Percentiles rank a stretch among this genome's conserved stretches.
These are phyloP conservation scores for Leishmania turanica DNA, from an alignment of 208 protist species.

Conservation along the genomic window DNA sequence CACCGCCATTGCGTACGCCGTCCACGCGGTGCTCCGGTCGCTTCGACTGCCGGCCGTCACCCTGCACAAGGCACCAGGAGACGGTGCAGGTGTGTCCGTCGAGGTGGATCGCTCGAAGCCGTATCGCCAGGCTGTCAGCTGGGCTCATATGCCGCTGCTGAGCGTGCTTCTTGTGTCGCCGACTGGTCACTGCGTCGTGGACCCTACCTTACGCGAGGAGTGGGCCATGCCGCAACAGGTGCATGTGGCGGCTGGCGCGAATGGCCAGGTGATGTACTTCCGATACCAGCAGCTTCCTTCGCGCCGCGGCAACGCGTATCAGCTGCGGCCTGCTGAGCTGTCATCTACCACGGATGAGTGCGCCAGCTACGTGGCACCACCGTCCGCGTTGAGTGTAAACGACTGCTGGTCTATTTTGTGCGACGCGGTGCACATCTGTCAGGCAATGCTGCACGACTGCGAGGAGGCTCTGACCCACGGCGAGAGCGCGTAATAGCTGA, in stretches of 20 bases:
- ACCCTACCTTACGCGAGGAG: constrained; percentile 74
- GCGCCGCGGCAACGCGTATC: constrained; percentile 58
- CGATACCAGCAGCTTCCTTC: constrained; percentile 74
- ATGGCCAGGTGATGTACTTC: constrained; percentile 59
- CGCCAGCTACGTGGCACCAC: constrained; percentile 14
- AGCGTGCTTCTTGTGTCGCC: constrained; percentile 61
- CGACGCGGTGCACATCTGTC: constrained; percentile 55
- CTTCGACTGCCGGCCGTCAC: constrained; percentile 62
- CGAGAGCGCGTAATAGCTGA: neutral
- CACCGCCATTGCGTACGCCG: constrained; percentile 50
- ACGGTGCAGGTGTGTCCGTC: constrained; percentile 52
- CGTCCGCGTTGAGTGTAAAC: constrained; percentile 17
- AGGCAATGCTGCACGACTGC: constrained; percentile 76
- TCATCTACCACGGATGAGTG: constrained; percentile 10
- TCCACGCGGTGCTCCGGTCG: constrained; percentile 66
- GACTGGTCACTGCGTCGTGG: constrained; percentile 81
- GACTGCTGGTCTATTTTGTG: constrained; percentile 50
- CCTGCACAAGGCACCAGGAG: constrained; percentile 51
- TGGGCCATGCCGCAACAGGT: constrained; percentile 81
- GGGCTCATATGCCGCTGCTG: constrained; percentile 63
- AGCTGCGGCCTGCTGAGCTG: constrained; percentile 21
- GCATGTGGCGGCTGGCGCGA: constrained; percentile 56
- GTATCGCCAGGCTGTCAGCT: constrained; percentile 57
- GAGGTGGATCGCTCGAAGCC: constrained; percentile 74
- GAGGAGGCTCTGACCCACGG: constrained; percentile 36